Evolutionary conservation across 2,329 filamentous ascomycete species (phyloP).

Genomic region (Ilyonectria sp.): DNA sequence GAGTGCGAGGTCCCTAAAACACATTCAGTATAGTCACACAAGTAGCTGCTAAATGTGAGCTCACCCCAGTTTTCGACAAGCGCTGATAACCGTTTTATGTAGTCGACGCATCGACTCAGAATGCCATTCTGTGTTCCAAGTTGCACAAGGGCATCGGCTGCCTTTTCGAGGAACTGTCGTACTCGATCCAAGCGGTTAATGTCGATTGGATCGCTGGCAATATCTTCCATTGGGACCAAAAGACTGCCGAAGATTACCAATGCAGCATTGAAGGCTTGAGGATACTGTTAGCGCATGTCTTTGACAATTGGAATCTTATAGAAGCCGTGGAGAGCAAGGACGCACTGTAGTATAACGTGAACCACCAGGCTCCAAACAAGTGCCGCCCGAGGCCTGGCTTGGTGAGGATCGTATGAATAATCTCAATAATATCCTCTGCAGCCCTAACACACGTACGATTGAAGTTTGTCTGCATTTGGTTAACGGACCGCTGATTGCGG

Average conservation of each 20-base stretch:
- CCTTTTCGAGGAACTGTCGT: constrained; percentile 3
- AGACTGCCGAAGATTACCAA: constrained; percentile 32
- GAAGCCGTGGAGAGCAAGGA: background rate
- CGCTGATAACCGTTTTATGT: constrained; percentile 4
- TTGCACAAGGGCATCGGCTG: constrained; percentile 5
- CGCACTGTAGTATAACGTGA: constrained; percentile 38
- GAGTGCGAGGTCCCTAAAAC: background rate
- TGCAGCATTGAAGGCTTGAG: constrained; percentile 30
- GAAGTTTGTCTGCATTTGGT: constrained; percentile 32
- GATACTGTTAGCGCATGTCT: background rate
- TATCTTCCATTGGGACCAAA: constrained; percentile 8
- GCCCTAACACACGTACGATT: constrained; percentile 18
- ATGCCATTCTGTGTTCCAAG: constrained; percentile 21
- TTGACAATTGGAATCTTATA: background rate
- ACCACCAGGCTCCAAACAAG: constrained; percentile 41
- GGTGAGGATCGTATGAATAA: constrained; percentile 25
- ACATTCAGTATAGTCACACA: background rate
- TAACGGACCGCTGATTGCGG: background rate
- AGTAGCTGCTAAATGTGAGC: background rate
- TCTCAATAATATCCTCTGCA: constrained; percentile 28
- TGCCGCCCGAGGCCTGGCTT: constrained; percentile 15
- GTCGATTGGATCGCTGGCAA: background rate
- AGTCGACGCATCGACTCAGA: constrained; percentile 19
- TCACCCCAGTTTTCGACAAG: constrained; percentile 17
- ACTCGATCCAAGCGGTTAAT: background rate